Evolutionary conservation across 2,329 filamentous ascomycete genomes (phyloP).

Genomic region (Tympanopsis confertula): DNA sequence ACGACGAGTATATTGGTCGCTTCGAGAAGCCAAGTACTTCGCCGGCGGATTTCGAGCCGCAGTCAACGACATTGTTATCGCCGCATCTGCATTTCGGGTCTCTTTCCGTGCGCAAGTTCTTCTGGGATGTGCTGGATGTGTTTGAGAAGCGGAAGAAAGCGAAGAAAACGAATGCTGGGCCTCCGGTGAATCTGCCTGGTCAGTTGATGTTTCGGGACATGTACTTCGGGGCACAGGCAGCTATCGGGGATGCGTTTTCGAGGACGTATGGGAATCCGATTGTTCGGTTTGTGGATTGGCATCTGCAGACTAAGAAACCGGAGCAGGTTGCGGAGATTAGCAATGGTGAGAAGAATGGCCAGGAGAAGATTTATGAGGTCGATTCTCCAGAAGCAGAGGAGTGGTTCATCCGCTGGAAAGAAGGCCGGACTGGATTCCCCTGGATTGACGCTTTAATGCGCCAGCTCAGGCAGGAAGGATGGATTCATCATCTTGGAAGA

Average conservation of each 20-base stretch:
- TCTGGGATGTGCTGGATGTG: slow-evolving; percentile 57
- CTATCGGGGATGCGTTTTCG: slow-evolving; percentile 49
- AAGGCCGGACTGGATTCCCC: slow-evolving; percentile 62
- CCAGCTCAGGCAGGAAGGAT: slow-evolving; percentile 59
- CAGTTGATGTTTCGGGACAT: slow-evolving; percentile 71
- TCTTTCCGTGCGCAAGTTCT: slow-evolving; percentile 60
- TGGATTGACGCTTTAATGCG: slow-evolving; percentile 76
- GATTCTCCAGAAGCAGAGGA: slow-evolving; percentile 49
- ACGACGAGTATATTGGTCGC: slow-evolving; percentile 58
- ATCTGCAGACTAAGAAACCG: slow-evolving; percentile 51
- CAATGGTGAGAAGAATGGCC: slow-evolving; percentile 36
- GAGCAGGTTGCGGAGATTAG: slow-evolving; percentile 25
- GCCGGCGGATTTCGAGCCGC: slow-evolving; percentile 61
- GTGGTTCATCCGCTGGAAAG: slow-evolving; percentile 59
- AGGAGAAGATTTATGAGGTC: slow-evolving; percentile 52
- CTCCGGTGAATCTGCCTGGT: slow-evolving; percentile 59
- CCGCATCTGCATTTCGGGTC: slow-evolving; percentile 67
- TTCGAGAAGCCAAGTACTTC: slow-evolving; percentile 69
- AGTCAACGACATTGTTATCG: slow-evolving; percentile 62
- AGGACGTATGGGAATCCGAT: slow-evolving; percentile 55
- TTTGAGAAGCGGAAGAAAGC: slow-evolving; percentile 41
- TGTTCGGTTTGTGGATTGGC: slow-evolving; percentile 70
- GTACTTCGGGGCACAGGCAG: slow-evolving; percentile 70
- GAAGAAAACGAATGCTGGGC: slow-evolving; percentile 37
- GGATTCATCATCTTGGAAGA: slow-evolving; percentile 70